Evolutionary conservation across 176 grass and related monocot species (phyloP), one percentile per base, ranked within the genome.

Genomic region (Zea mays): DNA sequence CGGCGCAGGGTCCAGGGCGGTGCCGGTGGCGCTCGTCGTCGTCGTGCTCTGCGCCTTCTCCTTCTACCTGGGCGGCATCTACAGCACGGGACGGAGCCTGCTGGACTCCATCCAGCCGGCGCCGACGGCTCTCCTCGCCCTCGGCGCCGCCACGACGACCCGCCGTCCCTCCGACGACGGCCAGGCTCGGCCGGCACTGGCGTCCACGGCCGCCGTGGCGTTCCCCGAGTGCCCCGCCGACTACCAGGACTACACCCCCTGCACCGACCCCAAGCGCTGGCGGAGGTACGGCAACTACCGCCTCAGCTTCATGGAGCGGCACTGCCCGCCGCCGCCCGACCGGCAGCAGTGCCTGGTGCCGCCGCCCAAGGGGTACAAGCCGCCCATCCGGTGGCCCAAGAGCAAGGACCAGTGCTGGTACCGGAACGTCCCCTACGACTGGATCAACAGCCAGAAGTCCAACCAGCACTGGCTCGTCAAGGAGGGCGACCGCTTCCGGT

Each of bases 401-500:
- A 97, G 94, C 91, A 93, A 89, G 85, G 77, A 89, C 79, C 81
- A 97, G 47, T 97, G 94, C 88, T 97, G 94, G 94, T 97, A 97
- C 89, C 89, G 94, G 61, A 97, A 97, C 82, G 94, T 97, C 2
- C 94, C 94, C 15, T 97, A 97, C 86, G 94, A 97, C 74, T 97
- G 94, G 94, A 97, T 97, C 87, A 97, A 94, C 91, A 97, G 90
- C 75, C 84, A 97, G 89, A 97, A 97, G 68, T 97, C 94, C 0
- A 97, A 97, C 85, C 94, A 97, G 68, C 94, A 97, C 84, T 97
- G 94, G 94, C 79, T 97, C 16, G 76, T 47, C 46, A 97, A 97
- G 86, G 89, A 97, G 8, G 94, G 94, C 36, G 94, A 97, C 43
- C 87, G 72, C 59, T 97, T 97, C 82, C 58, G 82, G 43, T 97